Evolutionary conservation across 345 rosid genomes (phyloP), one percentile per base, ranked within the genome.

Genomic region (Geranium brycei): DNA sequence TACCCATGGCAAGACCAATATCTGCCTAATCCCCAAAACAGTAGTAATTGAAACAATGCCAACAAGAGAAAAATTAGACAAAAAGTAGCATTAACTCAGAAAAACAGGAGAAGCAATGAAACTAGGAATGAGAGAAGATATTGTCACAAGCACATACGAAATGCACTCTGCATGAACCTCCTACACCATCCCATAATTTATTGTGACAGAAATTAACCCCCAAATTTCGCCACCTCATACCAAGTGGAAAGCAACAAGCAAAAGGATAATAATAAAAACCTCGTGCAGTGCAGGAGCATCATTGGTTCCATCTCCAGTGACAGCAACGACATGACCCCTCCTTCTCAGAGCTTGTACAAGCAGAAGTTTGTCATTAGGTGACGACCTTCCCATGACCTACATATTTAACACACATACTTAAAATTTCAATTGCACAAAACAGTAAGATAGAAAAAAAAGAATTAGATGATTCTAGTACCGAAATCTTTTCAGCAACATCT

Each of bases 1-100:
- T 93, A 69, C 99, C 99, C 99, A 93, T 93, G 41, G 99, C 74
- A 64, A 93, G 95, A 72, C 99, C 99, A 65, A 93, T 87, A 74
- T 93, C 97, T 13, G 99, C 99, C 99, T 95, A 88, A 62, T 66
- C 58, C 58, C 61, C 67, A 73, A 61, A 69, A 61, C 8, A 17
- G 30, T 19, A 38, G 56, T 41, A 62, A 18, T 67, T 30, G 7
- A 19, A 61, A 19, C 23, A 66, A 65, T 12, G 15, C 53, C 53
- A 13, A 31, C 31, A 18, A 7, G 14, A 59, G n/a, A 7, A 56
- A 6, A 51, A 58, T 67, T 41, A 61, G 28, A 63, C 30, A 35
- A 8, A 62, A 16, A 35, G 28, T 23, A 62, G 62, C 40, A 62
- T 5, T 59, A 58, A 60, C 28, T 16, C 35, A 23, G 15, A 12